Evolutionary conservation across 2,329 filamentous ascomycete species (phyloP), one percentile per base, ranked within the genome.

Genomic region (Parafenestella ontariensis): DNA sequence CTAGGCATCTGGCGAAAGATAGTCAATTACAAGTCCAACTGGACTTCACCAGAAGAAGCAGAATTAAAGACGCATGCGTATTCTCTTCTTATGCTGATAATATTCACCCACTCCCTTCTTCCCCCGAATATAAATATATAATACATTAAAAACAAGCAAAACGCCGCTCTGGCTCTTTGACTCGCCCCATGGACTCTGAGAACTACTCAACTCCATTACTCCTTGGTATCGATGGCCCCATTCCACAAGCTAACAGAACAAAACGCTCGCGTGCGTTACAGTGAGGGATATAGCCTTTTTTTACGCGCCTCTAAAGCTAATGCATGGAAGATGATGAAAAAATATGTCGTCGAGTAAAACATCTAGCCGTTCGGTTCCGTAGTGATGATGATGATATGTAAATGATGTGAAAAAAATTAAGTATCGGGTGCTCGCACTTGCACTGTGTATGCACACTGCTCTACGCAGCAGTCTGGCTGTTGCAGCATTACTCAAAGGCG

Each of bases 401-500:
- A 37, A 37, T 37, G 18, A 37, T 17, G 34, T 37, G 34, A 37
- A 34, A 17, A 37, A 18, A 26, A 26, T 26, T 5, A 6, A 6
- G 24, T 6, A n/a, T 31, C 28, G 3, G 15, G 28, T 31, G 28
- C 28, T 31, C n/a, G n/a, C 11, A 11, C 15, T 28, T 42, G 20
- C 36, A 39, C 36, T 17, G 18, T n/a, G 15, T 39, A n/a, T 23
- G 37, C 20, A 20, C 18, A 9, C 1, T 21, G 17, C 18, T 10
- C 7, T 2, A n/a, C n/a, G n/a, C n/a, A 2, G 21, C 20, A 9
- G 2, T 21, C 9, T 21, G 7, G 18, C 20, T 13, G 11, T 18
- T 24, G 10, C 13, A 21, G 26, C 1, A 40, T 52, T 33, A 60
- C 23, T 60, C 54, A 34, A 60, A 60, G 31, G 41, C 46, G 5